Conservation (phyloP, 805 yeast genomes). For the Wickerhamiella kurtzmanii region DNA sequence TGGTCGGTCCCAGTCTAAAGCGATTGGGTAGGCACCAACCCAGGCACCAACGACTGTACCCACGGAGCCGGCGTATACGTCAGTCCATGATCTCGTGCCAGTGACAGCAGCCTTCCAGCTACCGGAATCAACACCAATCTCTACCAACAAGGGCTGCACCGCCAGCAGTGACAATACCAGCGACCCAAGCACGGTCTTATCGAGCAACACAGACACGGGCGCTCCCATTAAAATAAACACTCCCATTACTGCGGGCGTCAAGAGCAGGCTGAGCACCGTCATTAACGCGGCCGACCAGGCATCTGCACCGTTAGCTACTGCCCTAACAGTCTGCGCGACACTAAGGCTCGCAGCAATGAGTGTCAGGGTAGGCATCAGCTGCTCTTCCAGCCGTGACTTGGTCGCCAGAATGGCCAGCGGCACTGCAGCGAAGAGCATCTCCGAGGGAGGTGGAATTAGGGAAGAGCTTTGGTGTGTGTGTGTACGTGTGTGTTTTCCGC, state of each 20-base stretch:
- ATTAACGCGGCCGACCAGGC: slow-evolving; percentile 21
- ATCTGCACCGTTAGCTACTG: slow-evolving; percentile 8
- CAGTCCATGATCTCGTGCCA: slow-evolving; percentile 20
- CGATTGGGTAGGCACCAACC: slow-evolving; percentile 88
- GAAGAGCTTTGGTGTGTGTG: background rate
- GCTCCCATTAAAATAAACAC: slow-evolving; percentile 63
- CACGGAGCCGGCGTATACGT: slow-evolving; percentile 29
- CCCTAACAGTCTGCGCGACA: slow-evolving; percentile 8
- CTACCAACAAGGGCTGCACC: slow-evolving; percentile 49
- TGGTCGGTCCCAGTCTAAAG: slow-evolving; percentile 93
- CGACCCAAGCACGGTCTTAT: slow-evolving; percentile 48
- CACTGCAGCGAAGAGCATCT: slow-evolving; percentile 14
- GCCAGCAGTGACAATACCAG: slow-evolving; percentile 47
- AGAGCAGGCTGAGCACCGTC: slow-evolving; percentile 20
- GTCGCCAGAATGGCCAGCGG: slow-evolving; percentile 11
- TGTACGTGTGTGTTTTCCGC: background rate
- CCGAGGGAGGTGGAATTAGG: background rate
- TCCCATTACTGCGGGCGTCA: slow-evolving; percentile 21
- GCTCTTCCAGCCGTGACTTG: slow-evolving; percentile 11
- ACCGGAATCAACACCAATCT: slow-evolving; percentile 38
- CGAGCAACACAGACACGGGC: slow-evolving; percentile 42
- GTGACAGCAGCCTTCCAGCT: slow-evolving; percentile 30
- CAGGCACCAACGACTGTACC: slow-evolving; percentile 58
- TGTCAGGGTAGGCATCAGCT: slow-evolving; percentile 7
- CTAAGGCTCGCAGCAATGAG: slow-evolving; percentile 2